These are phyloP conservation scores for Neurospora sp. DNA, from an alignment of 495 filamentous ascomycete species.

Conservation along the genomic window DNA sequence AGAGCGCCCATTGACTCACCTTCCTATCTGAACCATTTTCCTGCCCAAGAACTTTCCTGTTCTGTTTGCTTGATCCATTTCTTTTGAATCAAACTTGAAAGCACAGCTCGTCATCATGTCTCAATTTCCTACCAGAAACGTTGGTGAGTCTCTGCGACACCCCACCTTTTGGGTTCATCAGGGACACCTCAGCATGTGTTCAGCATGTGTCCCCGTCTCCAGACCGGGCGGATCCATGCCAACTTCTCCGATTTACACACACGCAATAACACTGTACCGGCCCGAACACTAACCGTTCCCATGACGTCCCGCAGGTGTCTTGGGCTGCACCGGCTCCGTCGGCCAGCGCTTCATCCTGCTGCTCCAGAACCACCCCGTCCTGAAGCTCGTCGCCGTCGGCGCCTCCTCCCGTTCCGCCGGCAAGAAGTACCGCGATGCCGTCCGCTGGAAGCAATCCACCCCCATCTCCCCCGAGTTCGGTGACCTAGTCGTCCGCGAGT, in stretches of 20 bases:
- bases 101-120: conserved; percentile 17
- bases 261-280: conserved; percentile 3
- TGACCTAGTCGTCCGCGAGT: conserved; percentile 63
- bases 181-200: not conserved
- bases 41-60: not conserved
- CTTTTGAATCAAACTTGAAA: not conserved
- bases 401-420: conserved; percentile 70
- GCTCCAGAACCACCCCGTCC: conserved; percentile 66
- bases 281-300: not conserved
- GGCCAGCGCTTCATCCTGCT: conserved; percentile 81
- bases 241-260: not conserved
- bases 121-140: conserved; percentile 42
- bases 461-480: conserved; percentile 58
- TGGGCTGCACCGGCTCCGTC: conserved; percentile 70
- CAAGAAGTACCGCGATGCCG: conserved; percentile 76
- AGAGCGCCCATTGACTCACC: not conserved
- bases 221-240: not conserved
- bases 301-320: conserved; percentile 39
- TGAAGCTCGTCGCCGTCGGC: conserved; percentile 66
- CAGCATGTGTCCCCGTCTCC: not conserved
- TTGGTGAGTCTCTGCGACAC: conserved; percentile 28
- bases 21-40: not conserved
- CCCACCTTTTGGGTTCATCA: not conserved
- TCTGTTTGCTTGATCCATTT: not conserved
- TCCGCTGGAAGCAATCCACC: conserved; percentile 71